Conservation (phyloP, 2,329 filamentous ascomycete genomes). For the Aspergillus neotritici region DNA sequence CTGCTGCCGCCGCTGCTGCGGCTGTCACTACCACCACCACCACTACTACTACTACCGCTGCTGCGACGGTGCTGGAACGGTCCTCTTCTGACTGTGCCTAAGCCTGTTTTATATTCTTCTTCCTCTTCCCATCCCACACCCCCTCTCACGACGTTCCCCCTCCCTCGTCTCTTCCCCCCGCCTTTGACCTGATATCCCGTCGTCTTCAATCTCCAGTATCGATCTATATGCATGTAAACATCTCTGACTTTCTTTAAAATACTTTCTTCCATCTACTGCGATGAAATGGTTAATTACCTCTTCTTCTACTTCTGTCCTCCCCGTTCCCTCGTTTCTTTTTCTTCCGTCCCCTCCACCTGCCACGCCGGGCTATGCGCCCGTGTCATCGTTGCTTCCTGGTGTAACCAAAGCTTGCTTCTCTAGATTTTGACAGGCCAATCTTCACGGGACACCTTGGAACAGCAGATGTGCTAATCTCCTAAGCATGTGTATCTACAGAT, state of each 20-base stretch:
- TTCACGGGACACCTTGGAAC: slow-evolving; percentile 24
- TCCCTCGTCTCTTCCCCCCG: not conserved
- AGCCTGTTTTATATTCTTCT: slow-evolving; percentile 18
- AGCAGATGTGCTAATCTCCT: slow-evolving; percentile 32
- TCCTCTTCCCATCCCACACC: slow-evolving; percentile 1
- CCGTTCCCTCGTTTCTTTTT: slow-evolving; percentile 4
- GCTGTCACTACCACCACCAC: slow-evolving; percentile 2
- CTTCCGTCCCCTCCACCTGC: slow-evolving; percentile 13
- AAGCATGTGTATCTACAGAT: slow-evolving; percentile 37
- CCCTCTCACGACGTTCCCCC: not conserved
- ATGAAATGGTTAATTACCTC: not conserved
- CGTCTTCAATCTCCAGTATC: not conserved
- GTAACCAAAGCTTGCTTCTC: slow-evolving; percentile 29
- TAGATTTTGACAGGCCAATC: slow-evolving; percentile 25
- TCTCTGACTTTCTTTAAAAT: not conserved
- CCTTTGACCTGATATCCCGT: not conserved
- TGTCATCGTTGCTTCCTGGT: slow-evolving; percentile 33
- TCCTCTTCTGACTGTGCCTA: slow-evolving; percentile 20
- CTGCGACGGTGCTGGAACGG: slow-evolving; percentile 12
- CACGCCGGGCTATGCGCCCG: slow-evolving; percentile 31
- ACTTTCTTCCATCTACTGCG: not conserved
- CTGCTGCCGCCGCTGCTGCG: not conserved
- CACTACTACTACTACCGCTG: not conserved
- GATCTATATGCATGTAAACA: slow-evolving; percentile 6
- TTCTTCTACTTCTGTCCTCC: slow-evolving; percentile 2